Evolutionary conservation across 2,329 filamentous ascomycete genomes (phyloP).

Genomic region (Aspergillus calidoustus): DNA sequence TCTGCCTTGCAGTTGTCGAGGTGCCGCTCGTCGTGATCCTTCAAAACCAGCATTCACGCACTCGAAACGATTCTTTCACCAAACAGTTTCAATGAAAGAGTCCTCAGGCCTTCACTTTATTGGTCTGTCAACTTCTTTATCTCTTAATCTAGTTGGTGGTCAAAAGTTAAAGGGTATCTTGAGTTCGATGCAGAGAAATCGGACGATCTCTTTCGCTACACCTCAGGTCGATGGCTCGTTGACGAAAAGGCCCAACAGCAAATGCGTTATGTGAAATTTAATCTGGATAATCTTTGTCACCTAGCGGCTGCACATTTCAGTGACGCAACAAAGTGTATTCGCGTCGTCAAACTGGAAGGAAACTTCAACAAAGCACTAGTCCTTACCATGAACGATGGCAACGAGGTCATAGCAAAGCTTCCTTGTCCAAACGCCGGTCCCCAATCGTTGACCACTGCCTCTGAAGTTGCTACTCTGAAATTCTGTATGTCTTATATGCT

Average conservation of each 20-base stretch:
- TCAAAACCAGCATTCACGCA: too few relatives aligned
- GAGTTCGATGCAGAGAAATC: too few relatives aligned
- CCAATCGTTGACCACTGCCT: conserved; percentile 33
- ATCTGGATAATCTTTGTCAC: conserved; percentile 35
- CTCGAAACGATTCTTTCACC: too few relatives aligned
- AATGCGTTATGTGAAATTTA: conserved; percentile 34
- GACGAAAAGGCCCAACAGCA: conserved; percentile 28
- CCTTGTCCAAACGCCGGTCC: conserved; percentile 33
- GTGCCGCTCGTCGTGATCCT: too few relatives aligned
- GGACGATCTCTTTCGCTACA: conserved; percentile 32
- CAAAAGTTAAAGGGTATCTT: too few relatives aligned
- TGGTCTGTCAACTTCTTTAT: too few relatives aligned
- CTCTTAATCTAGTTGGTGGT: too few relatives aligned
- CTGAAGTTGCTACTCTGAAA: conserved; percentile 44
- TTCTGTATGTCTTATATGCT: conserved; percentile 26
- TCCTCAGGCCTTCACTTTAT: too few relatives aligned
- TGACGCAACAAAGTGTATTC: conserved; percentile 26
- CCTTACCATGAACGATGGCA: conserved; percentile 28
- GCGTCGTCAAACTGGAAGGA: conserved; percentile 27
- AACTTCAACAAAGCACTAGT: conserved; percentile 33
- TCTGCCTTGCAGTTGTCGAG: too few relatives aligned
- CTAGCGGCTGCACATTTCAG: conserved; percentile 28
- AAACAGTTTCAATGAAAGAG: too few relatives aligned
- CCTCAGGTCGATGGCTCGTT: conserved; percentile 36
- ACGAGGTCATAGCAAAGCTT: conserved; percentile 32